Percentiles rank a stretch among this genome's conserved stretches.
Evolutionary conservation across 768 basidiomycete species (phyloP).

Genomic region (Agrocybe pediades): DNA sequence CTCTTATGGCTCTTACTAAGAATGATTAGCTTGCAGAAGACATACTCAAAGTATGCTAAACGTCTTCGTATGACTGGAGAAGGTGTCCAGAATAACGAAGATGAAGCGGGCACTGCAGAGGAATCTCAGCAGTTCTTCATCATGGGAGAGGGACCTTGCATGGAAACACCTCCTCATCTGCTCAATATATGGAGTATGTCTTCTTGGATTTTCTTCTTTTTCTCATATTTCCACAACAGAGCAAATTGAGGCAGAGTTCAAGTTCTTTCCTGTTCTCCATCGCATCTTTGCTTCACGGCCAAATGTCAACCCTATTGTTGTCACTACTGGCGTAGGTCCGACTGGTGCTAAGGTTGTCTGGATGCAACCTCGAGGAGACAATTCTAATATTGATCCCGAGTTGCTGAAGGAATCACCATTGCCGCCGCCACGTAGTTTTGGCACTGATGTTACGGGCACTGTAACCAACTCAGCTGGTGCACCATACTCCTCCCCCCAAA

Average conservation of each 20-base stretch:
- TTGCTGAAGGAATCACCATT: not conserved
- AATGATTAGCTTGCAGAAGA: slow-evolving; percentile 11
- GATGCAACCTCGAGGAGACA: slow-evolving; percentile 17
- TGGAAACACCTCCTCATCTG: slow-evolving; percentile 15
- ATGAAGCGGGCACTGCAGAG: not conserved
- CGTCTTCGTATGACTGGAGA: slow-evolving; percentile 20
- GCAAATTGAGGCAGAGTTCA: slow-evolving; percentile 19
- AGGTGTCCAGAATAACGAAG: slow-evolving; percentile 11
- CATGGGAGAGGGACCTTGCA: slow-evolving; percentile 15
- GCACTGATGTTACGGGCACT: too few species aligned
- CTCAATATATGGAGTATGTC: slow-evolving; percentile 27
- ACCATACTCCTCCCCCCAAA: too few species aligned
- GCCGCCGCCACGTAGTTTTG: not conserved
- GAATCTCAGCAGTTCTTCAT: slow-evolving; percentile 14
- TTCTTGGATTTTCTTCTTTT: not conserved
- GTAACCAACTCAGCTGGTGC: too few species aligned
- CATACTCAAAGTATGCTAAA: slow-evolving; percentile 14
- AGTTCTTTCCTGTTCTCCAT: slow-evolving; percentile 21
- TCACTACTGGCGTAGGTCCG: slow-evolving; percentile 30
- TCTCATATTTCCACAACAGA: slow-evolving; percentile 12
- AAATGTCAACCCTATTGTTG: slow-evolving; percentile 24
- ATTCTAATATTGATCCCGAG: not conserved
- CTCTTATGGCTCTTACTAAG: not conserved
- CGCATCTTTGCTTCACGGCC: slow-evolving; percentile 18
- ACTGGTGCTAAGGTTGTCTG: slow-evolving; percentile 17